These are phyloP conservation scores for Tritrichomonas musculus DNA, from an alignment of 208 protist genomes.

Conservation along the genomic window DNA sequence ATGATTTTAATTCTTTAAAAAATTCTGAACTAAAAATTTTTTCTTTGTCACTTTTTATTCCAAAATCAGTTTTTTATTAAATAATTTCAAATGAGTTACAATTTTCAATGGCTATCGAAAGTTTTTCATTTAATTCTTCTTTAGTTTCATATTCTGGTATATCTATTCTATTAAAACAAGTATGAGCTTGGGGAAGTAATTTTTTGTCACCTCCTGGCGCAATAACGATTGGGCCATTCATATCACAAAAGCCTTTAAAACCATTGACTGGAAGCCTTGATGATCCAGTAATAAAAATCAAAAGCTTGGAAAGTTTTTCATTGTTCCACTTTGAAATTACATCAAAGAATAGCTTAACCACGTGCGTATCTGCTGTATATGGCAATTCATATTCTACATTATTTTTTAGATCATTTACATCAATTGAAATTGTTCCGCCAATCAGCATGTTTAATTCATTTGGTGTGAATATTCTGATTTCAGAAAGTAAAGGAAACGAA, in stretches of 20 bases:
- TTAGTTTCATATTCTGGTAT: slow-evolving; percentile 76
- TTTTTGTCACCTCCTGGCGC: slow-evolving; percentile 44
- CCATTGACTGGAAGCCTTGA: slow-evolving; percentile 90
- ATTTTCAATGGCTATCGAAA: slow-evolving; percentile 50
- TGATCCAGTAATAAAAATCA: slow-evolving; percentile 95
- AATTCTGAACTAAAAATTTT: too few species aligned
- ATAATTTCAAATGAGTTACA: slow-evolving; percentile 51
- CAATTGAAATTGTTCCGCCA: slow-evolving; percentile 85
- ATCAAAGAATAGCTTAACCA: slow-evolving; percentile 95
- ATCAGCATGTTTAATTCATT: slow-evolving; percentile 94
- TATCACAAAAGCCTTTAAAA: slow-evolving; percentile 69
- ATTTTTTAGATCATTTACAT: slow-evolving; percentile 76
- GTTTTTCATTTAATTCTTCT: slow-evolving; percentile 52
- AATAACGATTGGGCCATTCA: slow-evolving; percentile 41
- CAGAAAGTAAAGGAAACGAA: slow-evolving; percentile 76
- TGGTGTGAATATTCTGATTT: slow-evolving; percentile 82
- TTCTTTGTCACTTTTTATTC: too few species aligned
- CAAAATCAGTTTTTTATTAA: too few species aligned
- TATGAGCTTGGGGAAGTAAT: slow-evolving; percentile 84
- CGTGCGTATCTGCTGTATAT: slow-evolving; percentile 48
- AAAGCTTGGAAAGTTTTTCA: slow-evolving; percentile 73
- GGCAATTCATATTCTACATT: slow-evolving; percentile 83
- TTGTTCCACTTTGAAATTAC: slow-evolving; percentile 65
- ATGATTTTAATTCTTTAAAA: too few species aligned
- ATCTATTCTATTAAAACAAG: slow-evolving; percentile 87